Conservation (phyloP, 2,329 filamentous ascomycete genomes). For the Orbilia blumenaviensis region DNA sequence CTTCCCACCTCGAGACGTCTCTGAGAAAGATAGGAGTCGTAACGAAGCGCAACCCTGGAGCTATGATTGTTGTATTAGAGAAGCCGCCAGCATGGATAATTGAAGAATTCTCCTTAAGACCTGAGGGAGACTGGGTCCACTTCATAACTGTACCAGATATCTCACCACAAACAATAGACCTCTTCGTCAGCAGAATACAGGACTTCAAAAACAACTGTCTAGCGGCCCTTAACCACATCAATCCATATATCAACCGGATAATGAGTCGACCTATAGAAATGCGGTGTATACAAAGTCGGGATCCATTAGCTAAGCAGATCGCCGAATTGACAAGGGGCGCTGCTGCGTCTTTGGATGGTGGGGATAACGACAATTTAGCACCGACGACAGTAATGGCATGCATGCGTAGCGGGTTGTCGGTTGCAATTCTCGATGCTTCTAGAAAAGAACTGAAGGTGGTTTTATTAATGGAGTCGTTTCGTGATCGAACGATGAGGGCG, state of each 20-base stretch:
- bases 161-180: constrained; percentile 16
- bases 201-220: background rate
- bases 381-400: background rate
- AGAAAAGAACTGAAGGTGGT: background rate
- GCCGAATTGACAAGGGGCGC: background rate
- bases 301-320: background rate
- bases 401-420: constrained; percentile 15
- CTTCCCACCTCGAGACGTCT: background rate
- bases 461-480: constrained; percentile 10
- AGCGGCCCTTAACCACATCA: constrained; percentile 3
- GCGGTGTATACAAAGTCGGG: background rate
- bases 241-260: background rate
- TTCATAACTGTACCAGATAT: constrained; percentile 34
- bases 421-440: background rate
- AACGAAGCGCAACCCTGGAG: constrained; percentile 6
- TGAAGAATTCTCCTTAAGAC: constrained; percentile 31
- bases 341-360: background rate
- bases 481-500: background rate
- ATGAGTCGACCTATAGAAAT: background rate
- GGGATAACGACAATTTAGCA: background rate
- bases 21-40: background rate
- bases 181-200: constrained; percentile 11
- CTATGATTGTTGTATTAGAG: constrained; percentile 28
- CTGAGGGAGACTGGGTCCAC: constrained; percentile 39
- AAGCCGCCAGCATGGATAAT: constrained; percentile 31